These are phyloP conservation scores for Colletotrichum sp. DNA, from an alignment of 2,329 filamentous ascomycete species.

Conservation along the genomic window DNA sequence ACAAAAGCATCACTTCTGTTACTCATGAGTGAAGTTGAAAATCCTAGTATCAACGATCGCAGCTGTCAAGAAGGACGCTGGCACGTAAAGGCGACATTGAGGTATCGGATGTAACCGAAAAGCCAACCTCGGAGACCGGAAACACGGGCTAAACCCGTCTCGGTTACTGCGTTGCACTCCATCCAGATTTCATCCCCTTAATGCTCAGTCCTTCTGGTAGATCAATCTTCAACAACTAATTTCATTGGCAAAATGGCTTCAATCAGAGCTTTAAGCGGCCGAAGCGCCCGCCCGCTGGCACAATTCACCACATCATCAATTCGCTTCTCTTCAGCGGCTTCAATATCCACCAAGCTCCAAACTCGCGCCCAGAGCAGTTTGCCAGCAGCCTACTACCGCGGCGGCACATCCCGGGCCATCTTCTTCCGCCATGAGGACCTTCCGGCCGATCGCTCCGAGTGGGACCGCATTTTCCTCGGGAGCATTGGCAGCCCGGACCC, in stretches of 20 bases:
- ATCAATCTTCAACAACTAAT: background rate
- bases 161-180: background rate
- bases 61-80: too few relatives aligned
- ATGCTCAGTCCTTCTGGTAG: background rate
- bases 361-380: conserved; percentile 29
- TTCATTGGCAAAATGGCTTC: background rate
- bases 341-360: background rate
- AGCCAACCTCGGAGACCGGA: background rate
- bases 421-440: conserved; percentile 62
- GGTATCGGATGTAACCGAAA: background rate
- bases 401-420: conserved; percentile 73
- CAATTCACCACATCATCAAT: background rate
- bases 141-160: background rate
- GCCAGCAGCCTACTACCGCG: conserved; percentile 66
- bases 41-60: too few relatives aligned
- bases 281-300: background rate
- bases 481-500: conserved; percentile 71
- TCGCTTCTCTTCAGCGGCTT: background rate
- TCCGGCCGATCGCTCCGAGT: conserved; percentile 47
- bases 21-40: background rate
- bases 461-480: conserved; percentile 60
- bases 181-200: background rate
- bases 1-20: background rate
- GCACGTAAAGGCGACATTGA: background rate
- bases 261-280: background rate